A percentile compares a stretch with the other conserved stretches of the same genome.
These are phyloP conservation scores for Leonotis leonurus DNA, from an alignment of 257 asterid species.

Conservation along the genomic window DNA sequence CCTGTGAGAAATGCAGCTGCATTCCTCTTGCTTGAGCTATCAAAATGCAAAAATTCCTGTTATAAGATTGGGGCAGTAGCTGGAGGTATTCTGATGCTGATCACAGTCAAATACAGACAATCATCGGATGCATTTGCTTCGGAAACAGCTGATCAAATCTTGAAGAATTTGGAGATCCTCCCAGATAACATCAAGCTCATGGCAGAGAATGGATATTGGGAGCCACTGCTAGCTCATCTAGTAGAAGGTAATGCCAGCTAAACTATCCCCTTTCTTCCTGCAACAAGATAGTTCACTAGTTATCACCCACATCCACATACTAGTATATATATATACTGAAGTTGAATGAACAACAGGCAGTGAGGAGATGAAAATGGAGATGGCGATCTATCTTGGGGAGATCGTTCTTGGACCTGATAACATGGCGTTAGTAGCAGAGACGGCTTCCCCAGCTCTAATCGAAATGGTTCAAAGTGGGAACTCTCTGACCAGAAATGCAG, in stretches of 20 bases:
- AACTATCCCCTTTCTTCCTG: not conserved
- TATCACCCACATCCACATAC: not conserved
- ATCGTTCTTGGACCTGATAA: conserved; percentile 46
- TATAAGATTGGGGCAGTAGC: conserved; percentile 40
- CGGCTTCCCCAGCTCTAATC: conserved; percentile 58
- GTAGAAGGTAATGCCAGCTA: conserved; percentile 43
- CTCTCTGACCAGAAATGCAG: conserved; percentile 44
- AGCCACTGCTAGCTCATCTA: conserved; percentile 57
- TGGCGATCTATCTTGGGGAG: conserved; percentile 63
- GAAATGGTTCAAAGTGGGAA: conserved; percentile 52
- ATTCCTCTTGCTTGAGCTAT: conserved; percentile 49
- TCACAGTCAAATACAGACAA: conserved; percentile 48
- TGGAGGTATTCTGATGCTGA: conserved; percentile 70
- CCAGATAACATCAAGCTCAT: conserved; percentile 61
- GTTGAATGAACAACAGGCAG: conserved; percentile 45
- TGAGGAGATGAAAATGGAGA: conserved; percentile 54
- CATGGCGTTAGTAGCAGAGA: conserved; percentile 50
- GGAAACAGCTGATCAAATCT: conserved; percentile 46
- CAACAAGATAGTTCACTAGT: not conserved
- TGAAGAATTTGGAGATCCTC: conserved; percentile 58
- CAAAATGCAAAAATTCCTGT: conserved; percentile 35
- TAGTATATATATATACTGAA: not conserved
- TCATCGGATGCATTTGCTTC: conserved; percentile 44
- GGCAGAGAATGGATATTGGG: conserved; percentile 84
- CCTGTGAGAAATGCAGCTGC: conserved; percentile 59